Base-by-base conservation (phyloP, 2,329 filamentous ascomycete genomes). In the Nothophoma quercina region DNA sequence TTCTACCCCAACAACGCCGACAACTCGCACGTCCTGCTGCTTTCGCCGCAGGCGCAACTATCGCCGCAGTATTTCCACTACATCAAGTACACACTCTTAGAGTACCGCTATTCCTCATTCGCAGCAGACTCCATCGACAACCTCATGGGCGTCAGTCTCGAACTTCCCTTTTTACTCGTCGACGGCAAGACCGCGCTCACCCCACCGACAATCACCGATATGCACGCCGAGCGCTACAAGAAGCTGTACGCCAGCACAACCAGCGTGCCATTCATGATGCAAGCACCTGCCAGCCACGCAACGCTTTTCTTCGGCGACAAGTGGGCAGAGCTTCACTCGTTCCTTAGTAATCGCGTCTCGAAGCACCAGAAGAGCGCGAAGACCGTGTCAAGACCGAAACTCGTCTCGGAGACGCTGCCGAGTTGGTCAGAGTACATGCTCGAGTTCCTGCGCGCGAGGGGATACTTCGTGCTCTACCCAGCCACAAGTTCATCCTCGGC, bases 21-120 rank as follows among this genome's bases (percentile, higher is more conserved):
- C 2, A 75, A 85, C 44, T 87, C 88, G 8, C 91, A 97, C 70
- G 84, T 96, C 2, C 81, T 99, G n/a, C 76, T 97, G 2, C 82
- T 99, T 5, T 93, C 91, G 5, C 85, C 93, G 1, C 87, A 96
- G 61, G 84, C 83, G 1, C 90, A 98, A 70, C 75, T 98, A 0
- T 89, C 90, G 0, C 86, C 88, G 1, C 83, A 89, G 1, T 98
- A 91, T 70, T 93, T 89, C 58, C 91, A 96, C 58, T 96, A 95
- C 69, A 78, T 96, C 12, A 91, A 89, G 70, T 96, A 91, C 71
- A 75, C 83, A 1, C 77, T 93, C 0, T 77, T 98, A 4, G 86
- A 91, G 62, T 93, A 95, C 70, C 85, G 84, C 58, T 89, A 96
- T 72, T 91, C 91, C 0, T 68, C 73, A 69, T 64, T 74, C 33